Percentiles rank a stretch among this genome's conserved stretches.
Evolutionary conservation across 1,284 basidiomycete genomes (phyloP).

Genomic region (Chalciporus sp.): DNA sequence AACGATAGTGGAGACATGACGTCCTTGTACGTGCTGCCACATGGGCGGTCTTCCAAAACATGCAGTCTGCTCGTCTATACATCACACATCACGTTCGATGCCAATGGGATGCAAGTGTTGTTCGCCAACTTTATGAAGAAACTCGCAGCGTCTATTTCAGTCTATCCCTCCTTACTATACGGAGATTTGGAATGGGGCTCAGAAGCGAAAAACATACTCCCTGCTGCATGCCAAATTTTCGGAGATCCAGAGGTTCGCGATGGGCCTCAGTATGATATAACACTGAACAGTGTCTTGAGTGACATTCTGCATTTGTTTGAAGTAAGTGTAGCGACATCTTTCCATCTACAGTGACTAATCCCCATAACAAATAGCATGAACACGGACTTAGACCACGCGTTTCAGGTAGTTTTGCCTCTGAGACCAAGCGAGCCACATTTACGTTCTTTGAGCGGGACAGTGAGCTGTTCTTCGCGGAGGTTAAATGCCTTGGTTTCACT

Average conservation of each 20-base stretch:
- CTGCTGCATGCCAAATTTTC: neutral
- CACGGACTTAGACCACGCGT: neutral
- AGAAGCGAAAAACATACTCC: neutral
- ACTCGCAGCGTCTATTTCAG: neutral
- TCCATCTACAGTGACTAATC: neutral
- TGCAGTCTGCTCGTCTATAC: neutral
- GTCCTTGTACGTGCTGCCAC: neutral
- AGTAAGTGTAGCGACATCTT: neutral
- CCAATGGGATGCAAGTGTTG: neutral
- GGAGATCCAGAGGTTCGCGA: neutral
- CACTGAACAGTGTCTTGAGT: neutral
- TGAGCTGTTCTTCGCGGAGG: neutral
- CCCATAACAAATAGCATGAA: neutral
- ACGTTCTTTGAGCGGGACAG: neutral
- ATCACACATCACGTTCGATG: neutral
- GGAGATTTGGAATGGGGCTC: neutral
- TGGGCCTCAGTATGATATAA: neutral
- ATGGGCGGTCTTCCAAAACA: neutral
- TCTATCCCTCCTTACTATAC: neutral
- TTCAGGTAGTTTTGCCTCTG: neutral
- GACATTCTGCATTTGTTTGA: neutral
- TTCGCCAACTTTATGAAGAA: neutral
- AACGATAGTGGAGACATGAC: neutral
- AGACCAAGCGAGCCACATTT: neutral
- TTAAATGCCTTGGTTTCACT: neutral